Percentiles rank a stretch among this genome's conserved stretches.
phyloP scores from a whole-genome alignment of 192 early-diverging fungal species.

The Ambispora gerdemannii region DNA sequence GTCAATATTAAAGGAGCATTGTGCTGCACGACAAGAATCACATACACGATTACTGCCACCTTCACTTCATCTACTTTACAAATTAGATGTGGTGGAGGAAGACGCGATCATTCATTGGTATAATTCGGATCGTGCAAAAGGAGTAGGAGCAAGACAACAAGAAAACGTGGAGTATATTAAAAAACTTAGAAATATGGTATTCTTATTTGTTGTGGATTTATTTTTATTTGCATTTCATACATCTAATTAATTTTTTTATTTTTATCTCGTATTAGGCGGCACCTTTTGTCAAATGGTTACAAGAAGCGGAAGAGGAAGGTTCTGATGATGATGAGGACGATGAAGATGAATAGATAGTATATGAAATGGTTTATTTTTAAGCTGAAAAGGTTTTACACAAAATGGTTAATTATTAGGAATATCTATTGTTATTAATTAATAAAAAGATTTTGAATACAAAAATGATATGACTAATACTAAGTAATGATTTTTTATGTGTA shows the following conservation, averaged over 20 bases:
- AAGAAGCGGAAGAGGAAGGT: conserved; percentile 27
- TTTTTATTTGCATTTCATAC: conserved; percentile 4
- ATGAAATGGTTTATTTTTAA: background rate
- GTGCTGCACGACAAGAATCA: conserved; percentile 40
- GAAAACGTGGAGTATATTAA: conserved; percentile 40
- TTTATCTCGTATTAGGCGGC: conserved; percentile 22
- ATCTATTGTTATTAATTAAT: no score
- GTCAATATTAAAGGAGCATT: conserved; percentile 53
- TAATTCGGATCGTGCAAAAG: conserved; percentile 38
- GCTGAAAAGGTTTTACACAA: no score
- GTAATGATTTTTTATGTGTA: no score
- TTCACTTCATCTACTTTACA: conserved; percentile 65
- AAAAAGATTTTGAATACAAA: no score
- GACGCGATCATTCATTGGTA: conserved; percentile 78
- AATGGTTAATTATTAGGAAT: no score
- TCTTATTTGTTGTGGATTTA: conserved; percentile 4
- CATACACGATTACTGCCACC: conserved; percentile 57
- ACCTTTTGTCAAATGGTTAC: conserved; percentile 24
- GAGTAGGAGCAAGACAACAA: conserved; percentile 24
- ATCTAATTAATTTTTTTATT: conserved; percentile 10
- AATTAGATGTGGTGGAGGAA: conserved; percentile 80
- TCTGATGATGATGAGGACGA: background rate
- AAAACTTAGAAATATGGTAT: conserved; percentile 55
- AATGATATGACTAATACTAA: no score
- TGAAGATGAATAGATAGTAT: background rate